Conservation (phyloP, 2,329 filamentous ascomycete genomes). For the Cordyceps farinosa region DNA sequence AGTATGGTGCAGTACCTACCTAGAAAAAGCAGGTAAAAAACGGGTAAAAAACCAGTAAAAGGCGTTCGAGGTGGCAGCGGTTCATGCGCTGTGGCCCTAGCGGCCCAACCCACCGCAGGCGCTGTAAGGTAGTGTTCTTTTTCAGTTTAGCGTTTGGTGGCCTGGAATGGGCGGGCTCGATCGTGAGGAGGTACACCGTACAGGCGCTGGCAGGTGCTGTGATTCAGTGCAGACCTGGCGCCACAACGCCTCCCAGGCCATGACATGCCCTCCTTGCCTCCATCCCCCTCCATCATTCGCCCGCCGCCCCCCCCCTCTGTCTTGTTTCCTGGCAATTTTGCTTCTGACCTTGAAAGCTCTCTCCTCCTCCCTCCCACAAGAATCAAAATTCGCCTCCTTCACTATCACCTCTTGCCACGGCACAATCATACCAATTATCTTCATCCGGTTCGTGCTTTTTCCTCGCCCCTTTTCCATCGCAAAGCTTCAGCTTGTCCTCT, state of each 20-base stretch:
- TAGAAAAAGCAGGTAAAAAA: background rate
- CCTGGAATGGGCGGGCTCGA: too few species aligned
- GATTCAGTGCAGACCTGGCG: background rate
- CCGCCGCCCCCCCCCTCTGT: background rate
- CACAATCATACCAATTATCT: background rate
- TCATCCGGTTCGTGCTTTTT: conserved; percentile 1
- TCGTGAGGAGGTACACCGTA: too few species aligned
- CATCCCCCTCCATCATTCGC: conserved; percentile 3
- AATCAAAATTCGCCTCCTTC: conserved; percentile 7
- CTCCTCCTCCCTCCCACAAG: conserved; percentile 10
- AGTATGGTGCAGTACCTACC: background rate
- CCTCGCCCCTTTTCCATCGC: background rate
- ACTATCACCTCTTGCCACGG: conserved; percentile 1
- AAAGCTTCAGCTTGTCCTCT: background rate
- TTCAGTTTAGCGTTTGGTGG: background rate
- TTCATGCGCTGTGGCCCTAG: background rate
- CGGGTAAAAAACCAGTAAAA: too few species aligned
- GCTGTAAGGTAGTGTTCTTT: too few species aligned
- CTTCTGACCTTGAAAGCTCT: conserved; percentile 15
- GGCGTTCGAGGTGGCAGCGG: background rate
- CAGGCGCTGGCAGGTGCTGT: too few species aligned
- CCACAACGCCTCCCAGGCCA: background rate
- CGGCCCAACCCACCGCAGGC: background rate
- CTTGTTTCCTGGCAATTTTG: conserved; percentile 11
- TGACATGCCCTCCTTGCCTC: background rate